Conservation (phyloP, 2,329 filamentous ascomycete species). For the Colletotrichum destructivum region DNA sequence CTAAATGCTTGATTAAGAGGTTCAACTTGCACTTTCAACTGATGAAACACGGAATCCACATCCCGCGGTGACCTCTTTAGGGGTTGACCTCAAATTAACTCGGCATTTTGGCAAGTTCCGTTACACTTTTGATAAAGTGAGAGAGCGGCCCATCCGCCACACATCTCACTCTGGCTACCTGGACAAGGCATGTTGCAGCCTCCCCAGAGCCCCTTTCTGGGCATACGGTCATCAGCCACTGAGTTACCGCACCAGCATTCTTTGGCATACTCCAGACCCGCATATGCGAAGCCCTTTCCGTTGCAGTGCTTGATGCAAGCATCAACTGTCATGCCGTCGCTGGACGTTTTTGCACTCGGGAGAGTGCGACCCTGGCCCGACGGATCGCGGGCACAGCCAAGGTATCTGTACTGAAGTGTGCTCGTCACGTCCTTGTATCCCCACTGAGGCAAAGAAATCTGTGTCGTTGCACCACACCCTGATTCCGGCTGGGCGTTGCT, state of each 20-base stretch:
- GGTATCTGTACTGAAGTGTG: conserved; percentile 63
- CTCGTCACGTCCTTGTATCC: conserved; percentile 62
- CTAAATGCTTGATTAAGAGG: not conserved
- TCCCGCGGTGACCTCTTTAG: not conserved
- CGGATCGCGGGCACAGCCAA: conserved; percentile 63
- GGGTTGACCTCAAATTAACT: conserved; percentile 28
- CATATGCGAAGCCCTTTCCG: conserved; percentile 49
- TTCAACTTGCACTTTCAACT: not conserved
- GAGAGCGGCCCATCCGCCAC: conserved; percentile 49
- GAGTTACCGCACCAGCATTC: conserved; percentile 57
- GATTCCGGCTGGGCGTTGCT: conserved; percentile 35
- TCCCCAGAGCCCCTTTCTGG: conserved; percentile 58
- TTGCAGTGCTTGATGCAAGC: conserved; percentile 52
- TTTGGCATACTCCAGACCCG: conserved; percentile 55
- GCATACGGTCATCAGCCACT: conserved; percentile 46
- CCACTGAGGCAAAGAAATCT: conserved; percentile 54
- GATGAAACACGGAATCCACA: not conserved
- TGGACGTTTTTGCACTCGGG: conserved; percentile 46
- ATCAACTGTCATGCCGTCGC: conserved; percentile 53
- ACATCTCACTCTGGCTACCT: conserved; percentile 36
- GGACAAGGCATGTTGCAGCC: conserved; percentile 52
- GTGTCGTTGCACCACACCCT: conserved; percentile 53
- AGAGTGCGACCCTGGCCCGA: conserved; percentile 50
- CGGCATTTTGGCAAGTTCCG: conserved; percentile 47
- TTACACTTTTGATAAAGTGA: conserved; percentile 55